Conservation (phyloP, 306 rosid genomes). For the Glycine tomentella region DNA sequence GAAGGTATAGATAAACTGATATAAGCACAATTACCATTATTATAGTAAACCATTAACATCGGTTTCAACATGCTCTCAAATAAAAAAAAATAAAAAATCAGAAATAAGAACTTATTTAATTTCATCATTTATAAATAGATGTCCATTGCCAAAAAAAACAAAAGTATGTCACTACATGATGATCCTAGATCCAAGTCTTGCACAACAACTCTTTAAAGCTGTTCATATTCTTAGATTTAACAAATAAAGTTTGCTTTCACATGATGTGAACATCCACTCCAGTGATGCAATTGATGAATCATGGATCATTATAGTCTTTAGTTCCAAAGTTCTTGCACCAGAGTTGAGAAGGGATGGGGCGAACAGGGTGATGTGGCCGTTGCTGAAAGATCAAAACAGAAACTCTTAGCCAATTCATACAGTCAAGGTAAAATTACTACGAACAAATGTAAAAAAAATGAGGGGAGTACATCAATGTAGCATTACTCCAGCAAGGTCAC, state of each 20-base stretch:
- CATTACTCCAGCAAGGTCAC: not conserved
- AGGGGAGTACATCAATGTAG: not conserved
- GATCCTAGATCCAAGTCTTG: slow-evolving; percentile 40
- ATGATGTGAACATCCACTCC: slow-evolving; percentile 29
- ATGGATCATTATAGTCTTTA: slow-evolving; percentile 68
- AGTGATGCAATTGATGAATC: slow-evolving; percentile 39
- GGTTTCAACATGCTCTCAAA: slow-evolving; percentile 38
- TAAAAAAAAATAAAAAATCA: not conserved
- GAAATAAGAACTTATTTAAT: slow-evolving; percentile 60
- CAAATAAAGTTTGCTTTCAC: slow-evolving; percentile 43
- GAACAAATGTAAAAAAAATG: not conserved
- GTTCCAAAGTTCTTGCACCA: slow-evolving; percentile 98
- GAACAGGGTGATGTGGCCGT: slow-evolving; percentile 97
- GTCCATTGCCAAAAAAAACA: slow-evolving; percentile 34
- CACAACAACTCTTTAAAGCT: slow-evolving; percentile 48
- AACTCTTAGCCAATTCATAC: slow-evolving; percentile 42
- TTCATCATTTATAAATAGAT: slow-evolving; percentile 44
- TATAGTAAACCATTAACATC: slow-evolving; percentile 28
- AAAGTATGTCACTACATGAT: slow-evolving; percentile 46
- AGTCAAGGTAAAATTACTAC: slow-evolving; percentile 10
- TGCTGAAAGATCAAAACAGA: slow-evolving; percentile 66
- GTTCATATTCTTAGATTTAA: slow-evolving; percentile 51
- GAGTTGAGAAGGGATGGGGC: slow-evolving; percentile 95
- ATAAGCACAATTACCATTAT: slow-evolving; percentile 30
- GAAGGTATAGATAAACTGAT: not conserved